phyloP scores from a whole-genome alignment of 495 filamentous ascomycete species.

The Penicillium lividum region DNA sequence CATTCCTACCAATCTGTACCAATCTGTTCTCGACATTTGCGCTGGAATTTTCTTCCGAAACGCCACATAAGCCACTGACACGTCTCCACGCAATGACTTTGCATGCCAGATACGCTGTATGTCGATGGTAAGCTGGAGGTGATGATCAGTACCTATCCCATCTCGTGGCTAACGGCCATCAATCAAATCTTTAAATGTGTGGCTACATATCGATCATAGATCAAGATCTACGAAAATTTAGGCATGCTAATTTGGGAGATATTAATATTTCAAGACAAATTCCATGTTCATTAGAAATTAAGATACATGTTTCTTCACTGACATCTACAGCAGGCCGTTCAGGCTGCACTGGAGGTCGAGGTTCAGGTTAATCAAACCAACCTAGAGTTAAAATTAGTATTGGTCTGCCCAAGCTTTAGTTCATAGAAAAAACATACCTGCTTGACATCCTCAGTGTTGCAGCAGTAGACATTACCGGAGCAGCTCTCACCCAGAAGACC shows the following conservation, averaged over 20 bases:
- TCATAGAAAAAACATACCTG: not conserved
- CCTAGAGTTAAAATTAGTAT: not conserved
- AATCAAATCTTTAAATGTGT: too few species aligned
- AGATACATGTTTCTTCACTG: not conserved
- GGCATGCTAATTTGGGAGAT: too few species aligned
- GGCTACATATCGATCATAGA: too few species aligned
- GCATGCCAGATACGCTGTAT: not conserved
- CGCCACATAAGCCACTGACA: not conserved
- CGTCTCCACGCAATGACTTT: not conserved
- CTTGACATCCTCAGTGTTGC: conserved; percentile 8
- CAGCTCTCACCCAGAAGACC: conserved; percentile 19
- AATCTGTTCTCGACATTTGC: not conserved
- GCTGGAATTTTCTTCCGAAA: not conserved
- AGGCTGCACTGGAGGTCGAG: conserved; percentile 12
- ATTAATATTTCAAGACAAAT: too few species aligned
- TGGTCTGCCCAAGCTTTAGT: not conserved
- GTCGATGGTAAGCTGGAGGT: too few species aligned
- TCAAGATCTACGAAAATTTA: too few species aligned
- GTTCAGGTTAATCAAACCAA: conserved; percentile 13
- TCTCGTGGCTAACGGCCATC: too few species aligned
- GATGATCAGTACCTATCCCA: too few species aligned
- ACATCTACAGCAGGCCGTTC: conserved; percentile 13
- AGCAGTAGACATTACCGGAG: conserved; percentile 21
- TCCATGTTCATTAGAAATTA: not conserved
- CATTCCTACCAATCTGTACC: not conserved